Conservation (phyloP, 495 filamentous ascomycete genomes). For the Podospora pseudoanserina region DNA sequence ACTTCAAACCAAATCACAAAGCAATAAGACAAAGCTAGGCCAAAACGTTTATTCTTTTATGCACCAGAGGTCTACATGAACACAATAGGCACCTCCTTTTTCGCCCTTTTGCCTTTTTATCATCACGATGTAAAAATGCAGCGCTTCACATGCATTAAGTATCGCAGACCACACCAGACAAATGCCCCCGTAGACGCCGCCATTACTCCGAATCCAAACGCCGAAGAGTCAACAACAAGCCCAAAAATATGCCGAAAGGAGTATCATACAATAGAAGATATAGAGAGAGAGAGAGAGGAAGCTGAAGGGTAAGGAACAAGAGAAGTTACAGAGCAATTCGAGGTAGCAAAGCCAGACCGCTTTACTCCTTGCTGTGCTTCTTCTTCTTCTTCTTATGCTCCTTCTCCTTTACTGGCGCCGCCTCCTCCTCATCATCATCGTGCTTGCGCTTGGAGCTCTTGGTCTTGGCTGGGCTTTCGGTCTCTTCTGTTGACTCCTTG, state of each 20-base stretch:
- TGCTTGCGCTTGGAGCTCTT: conserved; percentile 46
- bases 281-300: conserved; percentile 8
- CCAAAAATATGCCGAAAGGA: conserved; percentile 27
- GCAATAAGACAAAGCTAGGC: background rate
- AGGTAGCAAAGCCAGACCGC: background rate
- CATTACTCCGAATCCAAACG: conserved; percentile 32
- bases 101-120: conserved; percentile 18
- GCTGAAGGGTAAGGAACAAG: conserved; percentile 22
- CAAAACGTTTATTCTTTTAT: conserved; percentile 8
- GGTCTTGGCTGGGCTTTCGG: conserved; percentile 29
- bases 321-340: background rate
- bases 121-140: conserved; percentile 20
- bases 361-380: conserved; percentile 42
- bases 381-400: conserved; percentile 48
- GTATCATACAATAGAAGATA: conserved; percentile 35
- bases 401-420: conserved; percentile 34
- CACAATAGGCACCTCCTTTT: conserved; percentile 3
- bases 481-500: conserved; percentile 33
- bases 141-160: conserved; percentile 18
- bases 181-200: conserved; percentile 27
- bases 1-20: background rate
- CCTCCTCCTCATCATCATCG: conserved; percentile 29
- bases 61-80: conserved; percentile 8
- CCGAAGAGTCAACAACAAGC: conserved; percentile 26
- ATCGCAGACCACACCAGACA: conserved; percentile 20